Evolutionary conservation across 2,329 filamentous ascomycete species (phyloP).

Genomic region (Leptographium procerum): DNA sequence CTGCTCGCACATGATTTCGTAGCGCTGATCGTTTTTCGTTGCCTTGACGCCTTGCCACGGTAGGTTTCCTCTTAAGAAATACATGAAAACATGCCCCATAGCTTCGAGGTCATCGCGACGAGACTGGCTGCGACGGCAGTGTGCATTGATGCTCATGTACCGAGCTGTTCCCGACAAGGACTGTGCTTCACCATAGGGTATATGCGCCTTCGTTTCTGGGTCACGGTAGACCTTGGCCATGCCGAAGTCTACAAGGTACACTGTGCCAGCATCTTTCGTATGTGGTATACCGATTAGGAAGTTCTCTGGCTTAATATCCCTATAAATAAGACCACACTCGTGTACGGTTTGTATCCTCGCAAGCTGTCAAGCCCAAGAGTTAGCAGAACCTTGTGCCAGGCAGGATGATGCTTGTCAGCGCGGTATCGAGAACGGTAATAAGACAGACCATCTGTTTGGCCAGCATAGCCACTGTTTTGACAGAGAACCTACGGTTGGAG

Average conservation of each 20-base stretch:
- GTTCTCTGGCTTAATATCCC: conserved; percentile 99
- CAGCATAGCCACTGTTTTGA: conserved; percentile 11
- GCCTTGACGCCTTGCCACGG: conserved; percentile 64
- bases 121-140: conserved; percentile 90
- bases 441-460: conserved; percentile 13
- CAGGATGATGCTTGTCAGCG: too few species aligned
- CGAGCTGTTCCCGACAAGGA: conserved; percentile 90
- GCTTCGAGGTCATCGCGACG: conserved; percentile 93
- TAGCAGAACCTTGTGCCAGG: neutral
- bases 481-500: conserved; percentile 6
- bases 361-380: conserved; percentile 38
- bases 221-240: conserved; percentile 99
- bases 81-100: conserved; percentile 65
- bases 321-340: conserved; percentile 97
- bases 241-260: conserved; percentile 96
- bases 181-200: conserved; percentile 92
- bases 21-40: conserved; percentile 81
- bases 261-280: conserved; percentile 85
- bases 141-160: conserved; percentile 99
- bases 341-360: conserved; percentile 87
- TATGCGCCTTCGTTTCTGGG: conserved; percentile 97
- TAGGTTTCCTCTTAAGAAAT: conserved; percentile 57
- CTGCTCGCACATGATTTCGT: conserved; percentile 99
- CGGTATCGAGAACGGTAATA: too few species aligned
- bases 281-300: conserved; percentile 88